Percentiles rank a stretch among this genome's conserved stretches.
Conservation (phyloP, 176 grass and related monocot species). For the Eleusine coracana region DNA sequence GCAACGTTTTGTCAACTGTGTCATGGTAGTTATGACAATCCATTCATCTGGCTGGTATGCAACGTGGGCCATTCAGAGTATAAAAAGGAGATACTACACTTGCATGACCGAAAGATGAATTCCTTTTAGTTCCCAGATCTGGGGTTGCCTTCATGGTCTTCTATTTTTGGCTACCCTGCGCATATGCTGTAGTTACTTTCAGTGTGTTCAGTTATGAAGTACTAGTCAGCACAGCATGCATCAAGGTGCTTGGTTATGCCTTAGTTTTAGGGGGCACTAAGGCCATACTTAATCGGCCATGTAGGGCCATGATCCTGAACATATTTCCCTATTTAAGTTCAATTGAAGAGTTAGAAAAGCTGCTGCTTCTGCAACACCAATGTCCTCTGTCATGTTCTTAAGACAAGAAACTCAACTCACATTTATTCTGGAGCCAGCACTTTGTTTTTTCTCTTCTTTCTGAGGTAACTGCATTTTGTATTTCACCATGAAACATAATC, state of each 20-base stretch:
- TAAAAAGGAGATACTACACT: conserved; percentile 4
- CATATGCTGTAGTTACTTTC: not conserved
- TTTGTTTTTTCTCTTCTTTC: not conserved
- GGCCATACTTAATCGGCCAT: not conserved
- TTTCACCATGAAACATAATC: conserved; percentile 19
- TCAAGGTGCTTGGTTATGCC: not conserved
- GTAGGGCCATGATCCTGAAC: not conserved
- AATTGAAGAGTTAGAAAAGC: not conserved
- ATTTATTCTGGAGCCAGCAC: not conserved
- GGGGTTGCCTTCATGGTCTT: not conserved
- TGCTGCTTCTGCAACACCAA: not conserved
- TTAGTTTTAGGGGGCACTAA: not conserved
- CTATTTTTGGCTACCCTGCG: not conserved
- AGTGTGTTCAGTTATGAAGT: not conserved
- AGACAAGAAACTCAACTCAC: not conserved
- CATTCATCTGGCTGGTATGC: not conserved
- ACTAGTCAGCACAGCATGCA: not conserved
- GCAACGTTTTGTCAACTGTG: not conserved
- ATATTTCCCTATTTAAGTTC: not conserved
- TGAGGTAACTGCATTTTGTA: not conserved
- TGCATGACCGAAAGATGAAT: not conserved
- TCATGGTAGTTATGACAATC: not conserved
- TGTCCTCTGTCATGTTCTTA: not conserved
- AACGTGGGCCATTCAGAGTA: not conserved
- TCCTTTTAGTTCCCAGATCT: conserved; percentile 31